Percentiles rank a stretch among this genome's conserved stretches.
These are phyloP conservation scores for Teratosphaeria pseudoeucalypti DNA, from an alignment of 2,329 filamentous ascomycete genomes.

Conservation along the genomic window DNA sequence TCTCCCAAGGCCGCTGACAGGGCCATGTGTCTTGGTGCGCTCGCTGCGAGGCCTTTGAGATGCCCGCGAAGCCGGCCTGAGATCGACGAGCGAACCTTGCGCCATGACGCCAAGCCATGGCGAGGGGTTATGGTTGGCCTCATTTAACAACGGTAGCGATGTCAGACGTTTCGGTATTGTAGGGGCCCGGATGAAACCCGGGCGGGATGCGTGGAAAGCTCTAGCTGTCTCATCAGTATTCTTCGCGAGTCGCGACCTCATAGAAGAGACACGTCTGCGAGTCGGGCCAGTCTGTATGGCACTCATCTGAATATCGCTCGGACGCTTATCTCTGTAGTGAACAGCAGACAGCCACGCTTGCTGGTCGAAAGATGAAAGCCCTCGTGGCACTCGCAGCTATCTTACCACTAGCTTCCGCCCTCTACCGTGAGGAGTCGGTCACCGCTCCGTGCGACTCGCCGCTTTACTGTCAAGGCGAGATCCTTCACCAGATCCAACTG, in stretches of 20 bases:
- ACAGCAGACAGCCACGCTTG: background rate
- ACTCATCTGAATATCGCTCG: background rate
- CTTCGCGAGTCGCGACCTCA: no score
- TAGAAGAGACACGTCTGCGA: no score
- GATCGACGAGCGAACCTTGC: background rate
- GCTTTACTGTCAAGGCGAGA: constrained; percentile 56
- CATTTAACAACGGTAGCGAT: background rate
- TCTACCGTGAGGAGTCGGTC: constrained; percentile 52
- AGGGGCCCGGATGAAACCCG: background rate
- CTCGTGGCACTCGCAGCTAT: background rate
- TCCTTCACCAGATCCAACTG: constrained; percentile 52
- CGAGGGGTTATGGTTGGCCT: background rate
- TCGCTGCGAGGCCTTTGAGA: no score
- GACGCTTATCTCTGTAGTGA: background rate
- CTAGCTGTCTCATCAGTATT: no score
- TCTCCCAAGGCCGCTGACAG: no score
- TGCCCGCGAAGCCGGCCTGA: background rate
- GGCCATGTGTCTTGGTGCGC: no score
- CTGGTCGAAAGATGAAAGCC: background rate
- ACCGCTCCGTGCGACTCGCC: constrained; percentile 57
- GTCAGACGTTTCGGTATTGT: background rate
- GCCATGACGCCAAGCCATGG: background rate
- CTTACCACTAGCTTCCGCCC: constrained; percentile 21
- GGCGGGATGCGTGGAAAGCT: no score
- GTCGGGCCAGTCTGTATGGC: no score